phyloP scores from a whole-genome alignment of 768 basidiomycete genomes.

The Antrodiella citrinella region DNA sequence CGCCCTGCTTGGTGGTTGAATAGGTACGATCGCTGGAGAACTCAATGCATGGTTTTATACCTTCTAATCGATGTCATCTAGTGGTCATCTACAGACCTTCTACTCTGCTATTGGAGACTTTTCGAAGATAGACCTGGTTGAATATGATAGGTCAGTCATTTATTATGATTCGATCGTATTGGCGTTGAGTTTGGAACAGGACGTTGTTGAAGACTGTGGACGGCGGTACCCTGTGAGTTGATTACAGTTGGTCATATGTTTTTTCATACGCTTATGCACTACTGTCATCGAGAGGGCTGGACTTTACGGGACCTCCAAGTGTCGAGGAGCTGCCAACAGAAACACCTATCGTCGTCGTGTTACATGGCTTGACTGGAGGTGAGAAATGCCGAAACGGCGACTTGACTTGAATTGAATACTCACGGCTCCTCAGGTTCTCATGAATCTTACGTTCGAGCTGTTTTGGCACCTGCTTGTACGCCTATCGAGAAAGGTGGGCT shows the following conservation, averaged over 20 bases:
- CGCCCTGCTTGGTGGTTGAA: conserved; percentile 25
- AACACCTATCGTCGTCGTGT: conserved; percentile 47
- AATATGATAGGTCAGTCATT: conserved; percentile 47
- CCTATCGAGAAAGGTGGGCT: conserved; percentile 75
- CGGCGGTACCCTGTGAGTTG: conserved; percentile 57
- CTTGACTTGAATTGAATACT: conserved; percentile 32
- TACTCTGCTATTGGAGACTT: conserved; percentile 57
- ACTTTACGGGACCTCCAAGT: conserved; percentile 42
- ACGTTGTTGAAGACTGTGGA: conserved; percentile 42
- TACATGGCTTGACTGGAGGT: conserved; percentile 42
- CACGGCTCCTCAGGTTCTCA: conserved; percentile 53
- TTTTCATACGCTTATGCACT: too few relatives aligned
- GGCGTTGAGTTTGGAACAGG: too few relatives aligned
- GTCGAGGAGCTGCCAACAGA: conserved; percentile 25
- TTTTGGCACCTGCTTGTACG: conserved; percentile 66
- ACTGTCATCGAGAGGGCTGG: conserved; percentile 51
- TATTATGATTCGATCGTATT: too few relatives aligned
- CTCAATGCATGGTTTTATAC: too few relatives aligned
- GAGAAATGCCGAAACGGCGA: too few relatives aligned
- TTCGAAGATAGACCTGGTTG: conserved; percentile 44
- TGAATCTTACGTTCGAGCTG: conserved; percentile 82
- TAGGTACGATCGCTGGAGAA: too few relatives aligned
- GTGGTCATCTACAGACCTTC: conserved; percentile 58
- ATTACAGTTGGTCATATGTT: too few relatives aligned
- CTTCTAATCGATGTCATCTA: too few relatives aligned